Conservation (phyloP, 441 rosid species). For the Mallotus repandus region DNA sequence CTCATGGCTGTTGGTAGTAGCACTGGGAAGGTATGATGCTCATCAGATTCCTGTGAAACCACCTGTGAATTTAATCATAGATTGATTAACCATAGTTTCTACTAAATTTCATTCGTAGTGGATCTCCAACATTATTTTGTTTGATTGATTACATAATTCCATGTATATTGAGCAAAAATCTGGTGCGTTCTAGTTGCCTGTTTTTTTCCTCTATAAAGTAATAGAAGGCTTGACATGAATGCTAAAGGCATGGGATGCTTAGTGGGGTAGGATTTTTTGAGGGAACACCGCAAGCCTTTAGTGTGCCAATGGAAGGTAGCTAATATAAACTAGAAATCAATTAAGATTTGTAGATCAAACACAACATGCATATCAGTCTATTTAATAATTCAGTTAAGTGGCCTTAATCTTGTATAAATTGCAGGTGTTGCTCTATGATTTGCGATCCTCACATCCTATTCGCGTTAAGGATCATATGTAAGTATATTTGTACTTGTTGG, state of each 20-base stretch:
- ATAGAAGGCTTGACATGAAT: background rate
- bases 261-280: background rate
- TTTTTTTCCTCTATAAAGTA: background rate
- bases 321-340: background rate
- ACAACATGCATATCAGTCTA: background rate
- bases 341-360: background rate
- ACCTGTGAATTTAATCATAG: background rate
- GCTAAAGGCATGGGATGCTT: background rate
- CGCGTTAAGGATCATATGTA: slow-evolving; percentile 91
- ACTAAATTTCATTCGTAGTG: background rate
- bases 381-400: background rate
- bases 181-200: background rate
- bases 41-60: background rate
- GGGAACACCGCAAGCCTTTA: background rate
- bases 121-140: slow-evolving; percentile 1
- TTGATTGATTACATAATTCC: background rate
- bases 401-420: slow-evolving; percentile 18
- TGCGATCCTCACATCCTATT: slow-evolving; percentile 78
- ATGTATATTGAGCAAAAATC: background rate
- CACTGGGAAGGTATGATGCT: slow-evolving; percentile 68
- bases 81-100: background rate
- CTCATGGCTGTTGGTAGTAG: slow-evolving; percentile 88
- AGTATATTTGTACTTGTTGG: slow-evolving; percentile 26
- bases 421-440: slow-evolving; percentile 85
- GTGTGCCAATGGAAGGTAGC: background rate